Evolutionary conservation across 2,329 filamentous ascomycete genomes (phyloP).

Genomic region (Alternaria angustiovoidea): DNA sequence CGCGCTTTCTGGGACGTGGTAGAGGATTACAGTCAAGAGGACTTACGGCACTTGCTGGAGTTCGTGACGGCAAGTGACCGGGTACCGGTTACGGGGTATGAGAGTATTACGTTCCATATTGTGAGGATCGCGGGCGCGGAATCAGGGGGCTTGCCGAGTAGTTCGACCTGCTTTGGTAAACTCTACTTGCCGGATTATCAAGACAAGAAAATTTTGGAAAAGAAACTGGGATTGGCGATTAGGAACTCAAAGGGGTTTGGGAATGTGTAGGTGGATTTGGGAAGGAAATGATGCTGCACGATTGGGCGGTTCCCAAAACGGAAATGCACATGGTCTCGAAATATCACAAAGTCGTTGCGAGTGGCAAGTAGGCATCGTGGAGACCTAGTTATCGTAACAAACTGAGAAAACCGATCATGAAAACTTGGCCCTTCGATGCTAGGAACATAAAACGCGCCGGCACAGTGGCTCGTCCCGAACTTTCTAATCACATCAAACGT

Average conservation of each 20-base stretch:
- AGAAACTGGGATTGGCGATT: slow-evolving; percentile 83
- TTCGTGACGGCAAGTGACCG: slow-evolving; percentile 95
- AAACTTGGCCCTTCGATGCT: neutral
- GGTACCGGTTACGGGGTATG: slow-evolving; percentile 85
- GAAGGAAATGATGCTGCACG: neutral
- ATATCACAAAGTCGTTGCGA: too few relatives aligned
- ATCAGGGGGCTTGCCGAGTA: slow-evolving; percentile 74
- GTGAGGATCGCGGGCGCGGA: slow-evolving; percentile 73
- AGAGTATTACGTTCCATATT: slow-evolving; percentile 82
- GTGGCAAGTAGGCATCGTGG: too few relatives aligned
- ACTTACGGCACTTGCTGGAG: slow-evolving; percentile 81
- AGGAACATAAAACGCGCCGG: neutral
- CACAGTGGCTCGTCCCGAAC: neutral
- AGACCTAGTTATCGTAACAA: neutral
- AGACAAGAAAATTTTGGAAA: slow-evolving; percentile 71
- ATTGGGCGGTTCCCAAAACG: neutral
- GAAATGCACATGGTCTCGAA: neutral
- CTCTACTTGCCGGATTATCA: slow-evolving; percentile 85
- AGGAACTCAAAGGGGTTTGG: slow-evolving; percentile 92
- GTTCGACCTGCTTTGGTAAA: slow-evolving; percentile 92
- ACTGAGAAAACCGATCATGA: neutral
- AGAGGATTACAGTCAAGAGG: slow-evolving; percentile 68
- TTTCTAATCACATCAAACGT: neutral
- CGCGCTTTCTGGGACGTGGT: slow-evolving; percentile 87
- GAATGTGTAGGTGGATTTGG: slow-evolving; percentile 27